Evolutionary conservation across 208 protist species (phyloP).

Genomic region (Wallacemonas rigidus): DNA sequence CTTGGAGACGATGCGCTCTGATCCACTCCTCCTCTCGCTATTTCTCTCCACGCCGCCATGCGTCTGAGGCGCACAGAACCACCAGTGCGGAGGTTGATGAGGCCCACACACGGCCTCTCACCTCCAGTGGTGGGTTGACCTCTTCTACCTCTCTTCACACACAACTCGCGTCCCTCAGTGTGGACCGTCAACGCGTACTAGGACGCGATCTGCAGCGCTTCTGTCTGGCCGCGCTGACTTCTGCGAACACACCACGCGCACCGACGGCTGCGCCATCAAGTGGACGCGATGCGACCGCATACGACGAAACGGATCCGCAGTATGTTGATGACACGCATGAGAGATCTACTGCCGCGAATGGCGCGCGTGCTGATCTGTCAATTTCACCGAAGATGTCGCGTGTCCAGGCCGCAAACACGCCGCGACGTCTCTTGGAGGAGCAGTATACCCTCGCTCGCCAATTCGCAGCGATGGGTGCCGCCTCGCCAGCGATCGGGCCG

Average conservation of each 20-base stretch:
- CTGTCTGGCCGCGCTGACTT: background rate
- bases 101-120: too few species aligned
- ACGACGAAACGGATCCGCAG: too few species aligned
- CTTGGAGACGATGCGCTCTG: background rate
- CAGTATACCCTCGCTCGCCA: conserved; percentile 1
- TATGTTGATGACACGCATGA: too few species aligned
- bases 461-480: background rate
- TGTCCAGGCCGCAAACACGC: background rate
- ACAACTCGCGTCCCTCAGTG: background rate
- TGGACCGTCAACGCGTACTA: background rate
- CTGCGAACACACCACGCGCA: too few species aligned
- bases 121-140: background rate
- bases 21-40: background rate
- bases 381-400: too few species aligned
- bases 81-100: too few species aligned
- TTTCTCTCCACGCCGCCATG: background rate
- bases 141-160: background rate
- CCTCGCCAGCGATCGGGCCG: too few species aligned
- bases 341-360: too few species aligned
- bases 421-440: background rate
- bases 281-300: too few species aligned
- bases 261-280: too few species aligned
- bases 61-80: background rate
- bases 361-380: too few species aligned
- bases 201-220: background rate